Conservation (phyloP, 352 stramenopile species). For the Pseudoperonospora humuli region DNA sequence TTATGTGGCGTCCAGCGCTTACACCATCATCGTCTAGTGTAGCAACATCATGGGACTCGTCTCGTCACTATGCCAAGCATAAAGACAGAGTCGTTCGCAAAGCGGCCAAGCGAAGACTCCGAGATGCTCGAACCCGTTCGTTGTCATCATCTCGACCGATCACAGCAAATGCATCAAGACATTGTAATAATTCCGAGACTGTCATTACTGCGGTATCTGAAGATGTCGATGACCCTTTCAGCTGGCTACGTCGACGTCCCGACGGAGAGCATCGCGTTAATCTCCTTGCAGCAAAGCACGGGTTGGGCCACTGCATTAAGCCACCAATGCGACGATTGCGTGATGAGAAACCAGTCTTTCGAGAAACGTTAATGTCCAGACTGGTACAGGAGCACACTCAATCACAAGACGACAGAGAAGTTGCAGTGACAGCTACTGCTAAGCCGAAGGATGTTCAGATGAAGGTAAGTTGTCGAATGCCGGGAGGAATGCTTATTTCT, state of each 20-base stretch:
- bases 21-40: constrained; percentile 24
- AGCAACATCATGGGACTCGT: constrained; percentile 42
- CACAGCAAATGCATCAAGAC: neutral
- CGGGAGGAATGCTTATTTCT: too few relatives aligned
- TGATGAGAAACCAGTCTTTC: too few relatives aligned
- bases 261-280: constrained; percentile 51
- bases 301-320: constrained; percentile 33
- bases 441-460: too few relatives aligned
- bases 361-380: too few relatives aligned
- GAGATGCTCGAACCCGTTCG: constrained; percentile 9
- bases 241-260: constrained; percentile 41
- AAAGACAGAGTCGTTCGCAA: constrained; percentile 31
- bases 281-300: constrained; percentile 35
- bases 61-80: constrained; percentile 45
- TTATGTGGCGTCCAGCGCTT: constrained; percentile 43
- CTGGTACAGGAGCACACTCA: too few relatives aligned
- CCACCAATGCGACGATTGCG: too few relatives aligned
- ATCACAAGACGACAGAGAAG: too few relatives aligned
- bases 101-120: constrained; percentile 16
- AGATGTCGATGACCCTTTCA: constrained; percentile 38
- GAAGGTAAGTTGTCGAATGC: too few relatives aligned
- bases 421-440: too few relatives aligned
- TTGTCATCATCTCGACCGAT: constrained; percentile 10
- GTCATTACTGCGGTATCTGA: neutral
- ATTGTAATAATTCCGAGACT: too few relatives aligned